Base-by-base conservation (phyloP, 495 filamentous ascomycete genomes). In the Evernia prunastri region DNA sequence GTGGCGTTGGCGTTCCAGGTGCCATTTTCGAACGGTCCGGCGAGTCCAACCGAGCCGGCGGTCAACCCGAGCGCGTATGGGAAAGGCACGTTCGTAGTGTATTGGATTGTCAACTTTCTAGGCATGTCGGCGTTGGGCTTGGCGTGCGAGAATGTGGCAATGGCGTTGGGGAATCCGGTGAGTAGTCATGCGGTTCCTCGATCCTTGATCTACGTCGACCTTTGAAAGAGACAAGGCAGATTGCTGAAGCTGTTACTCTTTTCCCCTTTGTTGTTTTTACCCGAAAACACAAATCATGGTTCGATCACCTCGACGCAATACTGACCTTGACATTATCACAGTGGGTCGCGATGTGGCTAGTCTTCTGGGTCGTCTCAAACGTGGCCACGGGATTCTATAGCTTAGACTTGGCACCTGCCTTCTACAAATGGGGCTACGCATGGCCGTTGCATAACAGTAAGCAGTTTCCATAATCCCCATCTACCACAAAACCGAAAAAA, bases 311-410 rank as follows among this genome's bases (percentile, higher is more conserved):
- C 29, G 5, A 35, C 4, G 0, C 10, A 8, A 53, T 17, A 54
- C 51, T 54, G 29, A 33, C 29, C 9, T 31, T 54, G 29, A 33
- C 8, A 5, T 0, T 20, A 54, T 3, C 7, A 20, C 29, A 42
- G 11, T 90, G 83, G 82, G 86, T 82, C 15, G 80, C 85, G 5
- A 74, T 89, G 20, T 90, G 87, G 80, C 70, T 90, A 12, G 87
- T 91, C 62, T 90, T 89, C 68, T 90, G 86, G 87, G 84, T 89
- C 29, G 87, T 89, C 61, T 84, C 82, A 9, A 90, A 90, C 69
- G 85, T 89, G 10, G 72, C 79, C 0, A 87, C 85, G 1, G 77
- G 79, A 0, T 89, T 91, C 71, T 88, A 89, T 74, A 68, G 78
- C 5, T 68, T 90, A 39, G 81, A 81, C 42, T 64, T 90, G n/a